These are phyloP conservation scores for Daedalea quercina DNA, from an alignment of 768 basidiomycete genomes.

Conservation along the genomic window DNA sequence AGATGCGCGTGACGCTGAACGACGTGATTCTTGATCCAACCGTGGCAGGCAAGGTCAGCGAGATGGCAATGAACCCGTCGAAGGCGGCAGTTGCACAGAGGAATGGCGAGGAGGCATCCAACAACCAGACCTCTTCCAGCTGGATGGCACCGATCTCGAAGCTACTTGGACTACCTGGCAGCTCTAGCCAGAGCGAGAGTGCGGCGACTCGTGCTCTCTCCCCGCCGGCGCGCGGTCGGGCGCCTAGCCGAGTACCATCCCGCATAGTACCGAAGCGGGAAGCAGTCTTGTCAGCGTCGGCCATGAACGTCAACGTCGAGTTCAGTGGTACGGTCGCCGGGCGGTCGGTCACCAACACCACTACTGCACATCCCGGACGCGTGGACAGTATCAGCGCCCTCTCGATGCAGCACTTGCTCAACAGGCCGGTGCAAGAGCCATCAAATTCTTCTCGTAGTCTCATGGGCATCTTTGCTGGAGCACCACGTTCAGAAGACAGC, in stretches of 20 bases:
- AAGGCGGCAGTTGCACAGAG: conserved; percentile 39
- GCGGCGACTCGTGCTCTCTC: conserved; percentile 18
- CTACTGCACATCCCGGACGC: conserved; percentile 15
- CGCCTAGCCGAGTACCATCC: conserved; percentile 23
- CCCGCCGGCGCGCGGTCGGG: conserved; percentile 17
- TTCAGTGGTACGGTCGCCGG: conserved; percentile 71
- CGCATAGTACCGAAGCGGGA: conserved; percentile 72
- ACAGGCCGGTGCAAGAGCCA: conserved; percentile 6
- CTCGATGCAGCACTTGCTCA: conserved; percentile 7
- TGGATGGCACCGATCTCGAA: conserved; percentile 90
- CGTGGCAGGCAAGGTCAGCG: conserved; percentile 63
- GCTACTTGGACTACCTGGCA: conserved; percentile 47
- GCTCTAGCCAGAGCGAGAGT: conserved; percentile 23
- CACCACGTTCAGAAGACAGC: conserved; percentile 40
- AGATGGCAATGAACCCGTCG: conserved; percentile 56
- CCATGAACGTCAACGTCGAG: conserved; percentile 94
- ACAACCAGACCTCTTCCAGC: conserved; percentile 27
- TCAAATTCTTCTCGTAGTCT: conserved; percentile 32
- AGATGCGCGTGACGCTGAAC: conserved; percentile 78
- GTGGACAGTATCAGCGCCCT: conserved; percentile 7
- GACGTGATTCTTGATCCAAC: conserved; percentile 86
- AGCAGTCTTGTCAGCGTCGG: conserved; percentile 80
- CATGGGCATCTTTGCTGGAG: conserved; percentile 92
- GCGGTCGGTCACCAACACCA: conserved; percentile 43
- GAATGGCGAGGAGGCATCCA: conserved; percentile 27